Evolutionary conservation across 1,284 basidiomycete species (phyloP).

Genomic region (Cutaneotrichosporon sp.): DNA sequence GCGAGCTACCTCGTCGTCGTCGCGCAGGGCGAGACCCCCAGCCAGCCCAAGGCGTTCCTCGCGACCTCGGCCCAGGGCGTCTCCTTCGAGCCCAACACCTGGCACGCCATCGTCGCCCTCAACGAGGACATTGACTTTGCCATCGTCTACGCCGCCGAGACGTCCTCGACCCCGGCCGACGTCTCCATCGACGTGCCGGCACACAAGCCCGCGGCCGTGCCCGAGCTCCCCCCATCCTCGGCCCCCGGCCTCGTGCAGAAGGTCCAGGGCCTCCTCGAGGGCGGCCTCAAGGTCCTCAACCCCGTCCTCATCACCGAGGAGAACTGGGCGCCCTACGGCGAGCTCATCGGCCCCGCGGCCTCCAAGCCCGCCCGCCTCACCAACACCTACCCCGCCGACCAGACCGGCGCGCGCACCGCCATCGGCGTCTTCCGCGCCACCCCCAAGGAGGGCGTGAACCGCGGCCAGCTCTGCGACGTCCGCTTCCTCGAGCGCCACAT

Average conservation of each 20-base stretch:
- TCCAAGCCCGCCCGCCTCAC: constrained; percentile 55
- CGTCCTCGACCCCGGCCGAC: constrained; percentile 11
- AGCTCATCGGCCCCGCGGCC: constrained; percentile 70
- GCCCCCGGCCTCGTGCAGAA: neutral
- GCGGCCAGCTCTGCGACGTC: constrained; percentile 59
- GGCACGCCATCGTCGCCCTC: constrained; percentile 85
- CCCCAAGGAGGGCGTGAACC: constrained; percentile 57
- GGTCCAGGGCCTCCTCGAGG: neutral
- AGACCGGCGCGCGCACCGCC: constrained; percentile 56
- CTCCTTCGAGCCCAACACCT: constrained; percentile 74
- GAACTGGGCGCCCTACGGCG: constrained; percentile 67
- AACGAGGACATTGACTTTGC: constrained; percentile 77
- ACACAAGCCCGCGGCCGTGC: constrained; percentile 19
- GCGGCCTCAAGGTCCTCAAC: neutral
- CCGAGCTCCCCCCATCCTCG: constrained; percentile 2
- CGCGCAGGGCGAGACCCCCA: neutral
- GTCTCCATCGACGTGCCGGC: constrained; percentile 37
- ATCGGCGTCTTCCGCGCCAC: constrained; percentile 73
- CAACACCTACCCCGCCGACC: constrained; percentile 64
- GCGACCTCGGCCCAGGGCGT: constrained; percentile 79
- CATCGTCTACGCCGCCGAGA: constrained; percentile 71
- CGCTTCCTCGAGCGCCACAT: constrained; percentile 53
- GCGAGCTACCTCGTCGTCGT: constrained; percentile 59
- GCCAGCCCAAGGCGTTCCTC: constrained; percentile 74
- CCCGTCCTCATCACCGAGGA: constrained; percentile 57